Evolutionary conservation across 768 basidiomycete genomes (phyloP), one percentile per base, ranked within the genome.

Genomic region (Exsudoporus frostii): DNA sequence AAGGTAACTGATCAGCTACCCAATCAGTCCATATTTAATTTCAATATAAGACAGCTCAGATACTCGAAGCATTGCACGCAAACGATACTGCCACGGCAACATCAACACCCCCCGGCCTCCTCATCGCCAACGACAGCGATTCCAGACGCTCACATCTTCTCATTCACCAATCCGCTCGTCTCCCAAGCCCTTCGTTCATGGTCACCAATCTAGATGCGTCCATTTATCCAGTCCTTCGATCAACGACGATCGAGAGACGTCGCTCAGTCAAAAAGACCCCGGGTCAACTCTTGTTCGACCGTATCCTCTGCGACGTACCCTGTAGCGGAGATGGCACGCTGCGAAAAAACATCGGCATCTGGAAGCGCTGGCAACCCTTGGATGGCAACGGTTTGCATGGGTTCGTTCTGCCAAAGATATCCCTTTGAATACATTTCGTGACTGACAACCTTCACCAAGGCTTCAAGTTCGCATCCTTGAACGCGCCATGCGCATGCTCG

Each of bases 301-400:
- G 96, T 30, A 96, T 99, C 53, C 72, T 99, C 32, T 95, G 93
- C 45, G 97, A 98, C 67, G 97, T 99, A 9, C 97, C 97, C 9
- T 99, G 97, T 66, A 94, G 91, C 62, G 97, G 97, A 5, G 97
- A 99, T 67, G 97, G 96, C 0, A 99, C 97, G 1, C 70, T 98
- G 51, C 74, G 97, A 56, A 99, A 99, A 77, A 99, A 99, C 66
- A 68, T 90, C 14, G 90, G 86, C 1, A 97, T 99, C 37, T 99
- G 97, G 97, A 90, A 88, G 66, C 78, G 79, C 38, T 99, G 96
- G 96, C 83, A 83, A 40, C 81, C 87, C 13, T 82, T 83, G 68
- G 92, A 96, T 67, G 96, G 89, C 10, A 94, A 96, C 65, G 92
- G 92, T 4, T 69, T 99, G 55, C 97, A 99, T 65, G 73, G 80